A percentile compares a stretch with the other conserved stretches of the same genome.
These are phyloP conservation scores for Bruguiera parviflora DNA, from an alignment of 345 rosid genomes.

Conservation along the genomic window DNA sequence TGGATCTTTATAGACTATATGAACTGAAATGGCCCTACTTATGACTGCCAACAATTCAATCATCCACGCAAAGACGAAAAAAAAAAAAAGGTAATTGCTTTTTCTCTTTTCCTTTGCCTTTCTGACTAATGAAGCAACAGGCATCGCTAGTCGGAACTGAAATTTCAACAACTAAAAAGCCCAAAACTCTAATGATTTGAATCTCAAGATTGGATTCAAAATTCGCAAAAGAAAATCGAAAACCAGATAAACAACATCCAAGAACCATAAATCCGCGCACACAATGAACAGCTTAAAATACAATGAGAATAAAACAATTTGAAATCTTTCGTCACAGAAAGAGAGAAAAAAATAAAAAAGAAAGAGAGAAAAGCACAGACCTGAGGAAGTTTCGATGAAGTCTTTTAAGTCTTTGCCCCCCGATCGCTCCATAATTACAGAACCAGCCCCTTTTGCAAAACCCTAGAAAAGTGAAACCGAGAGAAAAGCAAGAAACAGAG, in stretches of 20 bases:
- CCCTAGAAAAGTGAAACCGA: neutral
- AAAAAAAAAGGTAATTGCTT: no score
- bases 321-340: neutral
- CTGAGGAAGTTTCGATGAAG: conserved; percentile 16
- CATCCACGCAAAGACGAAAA: no score
- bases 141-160: neutral
- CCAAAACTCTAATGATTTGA: neutral
- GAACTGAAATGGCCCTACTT: no score
- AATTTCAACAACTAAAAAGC: neutral
- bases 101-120: no score
- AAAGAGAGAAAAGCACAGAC: neutral
- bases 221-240: neutral
- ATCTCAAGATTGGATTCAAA: neutral
- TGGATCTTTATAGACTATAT: no score
- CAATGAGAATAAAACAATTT: neutral
- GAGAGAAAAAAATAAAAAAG: neutral
- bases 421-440: conserved; percentile 21
- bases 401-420: conserved; percentile 13
- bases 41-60: no score
- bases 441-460: neutral
- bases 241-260: neutral
- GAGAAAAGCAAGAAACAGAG: neutral
- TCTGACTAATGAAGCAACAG: no score
- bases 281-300: neutral
- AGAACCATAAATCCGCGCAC: neutral